A percentile compares a stretch with the other conserved stretches of the same genome.
Evolutionary conservation across 805 yeast species (phyloP).

Genomic region (Yarrowia sp.): DNA sequence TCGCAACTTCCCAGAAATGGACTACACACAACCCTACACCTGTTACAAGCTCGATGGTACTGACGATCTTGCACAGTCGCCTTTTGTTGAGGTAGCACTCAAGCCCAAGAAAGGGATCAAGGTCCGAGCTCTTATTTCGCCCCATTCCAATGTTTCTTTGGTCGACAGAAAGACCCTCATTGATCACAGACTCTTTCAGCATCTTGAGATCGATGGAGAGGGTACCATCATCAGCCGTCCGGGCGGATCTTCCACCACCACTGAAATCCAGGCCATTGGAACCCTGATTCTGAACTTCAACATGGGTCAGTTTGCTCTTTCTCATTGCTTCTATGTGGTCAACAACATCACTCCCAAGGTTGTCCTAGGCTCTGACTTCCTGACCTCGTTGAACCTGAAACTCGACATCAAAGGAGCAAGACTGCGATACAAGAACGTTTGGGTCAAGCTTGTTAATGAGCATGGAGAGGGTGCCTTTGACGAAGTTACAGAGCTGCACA

Average conservation of each 20-base stretch:
- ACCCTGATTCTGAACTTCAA: slow-evolving; percentile 33
- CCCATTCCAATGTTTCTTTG: slow-evolving; percentile 16
- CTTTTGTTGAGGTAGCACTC: slow-evolving; percentile 31
- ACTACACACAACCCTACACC: slow-evolving; percentile 25
- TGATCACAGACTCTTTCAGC: slow-evolving; percentile 28
- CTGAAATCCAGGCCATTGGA: slow-evolving; percentile 19
- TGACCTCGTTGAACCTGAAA: slow-evolving; percentile 9
- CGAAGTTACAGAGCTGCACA: slow-evolving; percentile 6
- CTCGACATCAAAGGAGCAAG: slow-evolving; percentile 25
- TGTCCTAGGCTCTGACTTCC: slow-evolving; percentile 16
- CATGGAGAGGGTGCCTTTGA: slow-evolving; percentile 30
- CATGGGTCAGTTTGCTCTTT: slow-evolving; percentile 32
- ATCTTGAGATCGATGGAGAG: slow-evolving; percentile 31
- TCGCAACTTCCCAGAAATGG: neutral
- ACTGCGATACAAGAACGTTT: slow-evolving; percentile 24
- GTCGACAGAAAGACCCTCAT: slow-evolving; percentile 31
- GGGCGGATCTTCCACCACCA: neutral
- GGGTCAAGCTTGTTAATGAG: slow-evolving; percentile 20
- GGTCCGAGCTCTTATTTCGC: slow-evolving; percentile 20
- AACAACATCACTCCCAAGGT: slow-evolving; percentile 20
- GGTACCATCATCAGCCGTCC: slow-evolving; percentile 19
- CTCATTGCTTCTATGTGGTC: slow-evolving; percentile 28
- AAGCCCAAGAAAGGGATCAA: slow-evolving; percentile 27
- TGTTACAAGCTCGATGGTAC: slow-evolving; percentile 29
- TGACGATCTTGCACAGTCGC: slow-evolving; percentile 2